Conservation (phyloP, 2,329 filamentous ascomycete species). For the Drechmeria coniospora region DNA sequence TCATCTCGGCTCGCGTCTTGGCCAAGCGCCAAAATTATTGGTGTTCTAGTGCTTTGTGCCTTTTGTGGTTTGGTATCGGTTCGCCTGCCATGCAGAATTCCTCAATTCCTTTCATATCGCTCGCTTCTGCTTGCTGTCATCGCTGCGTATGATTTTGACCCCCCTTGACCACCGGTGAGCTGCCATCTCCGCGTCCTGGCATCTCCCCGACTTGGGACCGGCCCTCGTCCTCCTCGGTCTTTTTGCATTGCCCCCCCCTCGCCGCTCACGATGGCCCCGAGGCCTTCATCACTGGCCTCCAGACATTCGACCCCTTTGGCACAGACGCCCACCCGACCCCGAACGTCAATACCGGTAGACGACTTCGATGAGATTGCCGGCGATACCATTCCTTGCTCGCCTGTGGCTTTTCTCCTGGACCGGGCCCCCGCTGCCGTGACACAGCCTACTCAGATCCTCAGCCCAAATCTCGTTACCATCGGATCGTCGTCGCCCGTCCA, state of each 20-base stretch:
- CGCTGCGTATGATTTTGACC: no score
- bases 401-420: constrained; percentile 18
- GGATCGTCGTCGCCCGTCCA: constrained; percentile 28
- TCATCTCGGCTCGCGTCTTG: constrained; percentile 5
- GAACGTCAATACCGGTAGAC: constrained; percentile 10
- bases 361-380: constrained; percentile 29
- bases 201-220: no score
- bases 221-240: constrained; percentile 3
- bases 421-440: constrained; percentile 15
- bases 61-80: no score
- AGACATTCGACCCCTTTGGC: constrained; percentile 14
- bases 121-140: no score
- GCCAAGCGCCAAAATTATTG: constrained; percentile 5
- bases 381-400: constrained; percentile 31
- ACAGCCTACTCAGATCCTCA: constrained; percentile 32
- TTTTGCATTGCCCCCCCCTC: constrained; percentile 1
- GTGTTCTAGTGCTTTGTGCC: no score
- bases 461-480: constrained; percentile 17
- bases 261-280: constrained; percentile 12
- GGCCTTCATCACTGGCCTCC: constrained; percentile 16
- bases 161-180: no score
- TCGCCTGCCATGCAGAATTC: no score
- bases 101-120: no score
- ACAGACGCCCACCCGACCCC: constrained; percentile 12
- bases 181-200: no score